Base-by-base conservation (phyloP, 1,139 yeast species). In the Debaryomycetaceae sp. region DNA sequence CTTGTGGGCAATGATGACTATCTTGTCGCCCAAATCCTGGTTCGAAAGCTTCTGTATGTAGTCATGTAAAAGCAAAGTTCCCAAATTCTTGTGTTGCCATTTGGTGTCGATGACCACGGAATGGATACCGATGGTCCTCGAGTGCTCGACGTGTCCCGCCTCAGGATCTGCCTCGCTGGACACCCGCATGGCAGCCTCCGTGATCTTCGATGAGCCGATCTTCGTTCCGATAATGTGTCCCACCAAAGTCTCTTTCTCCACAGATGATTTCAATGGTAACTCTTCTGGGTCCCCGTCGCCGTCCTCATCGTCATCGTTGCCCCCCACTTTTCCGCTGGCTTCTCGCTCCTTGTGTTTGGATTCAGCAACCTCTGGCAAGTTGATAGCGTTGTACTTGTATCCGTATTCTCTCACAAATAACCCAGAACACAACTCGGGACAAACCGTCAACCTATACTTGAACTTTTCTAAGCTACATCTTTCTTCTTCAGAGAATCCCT, bases 371-470 rank as follows among this genome's bases (percentile, higher is more conserved):
- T 66, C 69, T 1, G 78, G 78, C 52, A 72, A 63, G 54, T 75
- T 75, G 50, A 73, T 68, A 36, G 75, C 71, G 52, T 66, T 73
- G 60, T 65, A 75, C 57, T 63, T 66, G 53, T 65, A 61, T 29
- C 60, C 65, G 63, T 83, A 87, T 47, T 81, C 83, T 60, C 97
- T 78, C 42, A 87, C 73, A 58, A 91, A 91, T 48, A 93, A 74
- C 1, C 98, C 98, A 5, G 91, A 81, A 53, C 95, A 83, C 49
- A 93, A 76, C 63, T 93, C 99, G 8, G 98, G 98, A 62, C 97
- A 90, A 4, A 74, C 81, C 3, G 78, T 76, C 52, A 93, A 72
- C 55, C 97, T 76, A 68, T 87, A 91, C 51, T 69, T 68, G 47
- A 87, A 68, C 55, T 79, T 83, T 46, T 83, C 89, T 24, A 60